Evolutionary conservation across 345 rosid genomes (phyloP), one percentile per base, ranked within the genome.

Genomic region (Clausena lansium): DNA sequence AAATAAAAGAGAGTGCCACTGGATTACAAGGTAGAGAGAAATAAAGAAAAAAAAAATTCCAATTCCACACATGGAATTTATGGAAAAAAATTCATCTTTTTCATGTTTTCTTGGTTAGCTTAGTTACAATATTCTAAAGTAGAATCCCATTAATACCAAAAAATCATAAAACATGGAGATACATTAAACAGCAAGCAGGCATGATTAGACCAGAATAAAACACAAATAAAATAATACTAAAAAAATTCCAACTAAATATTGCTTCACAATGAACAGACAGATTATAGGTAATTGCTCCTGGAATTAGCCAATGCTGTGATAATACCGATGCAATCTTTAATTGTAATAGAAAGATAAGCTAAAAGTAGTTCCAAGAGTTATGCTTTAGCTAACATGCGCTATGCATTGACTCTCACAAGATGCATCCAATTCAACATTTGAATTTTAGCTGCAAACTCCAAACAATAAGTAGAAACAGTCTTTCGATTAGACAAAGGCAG

Each of bases 321-420:
- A 9, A 70, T 22, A 71, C 58, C 41, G 17, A 71, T 50, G 75
- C 62, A 71, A 28, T 9, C 74, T 50, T 24, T 22, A 25, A 54
- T 32, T 32, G 27, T 55, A 71, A 32, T 28, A 33, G 28, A 32
- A 52, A 71, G 6, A 50, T 28, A 30, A 2, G 38, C 36, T 36
- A 70, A 17, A 70, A 70, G n/a, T 70, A 67, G 27, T 36, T n/a
- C 52, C 71, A 67, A 33, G 30, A n/a, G 52, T 67, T 41, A 14
- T 25, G 32, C 19, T 67, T 25, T 20, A 67, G 30, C 5, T 47
- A 25, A 69, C 2, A 11, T 45, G 58, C 20, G 27, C 36, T 15
- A 15, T 17, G 17, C 24, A 50, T 8, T 17, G 13, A 28, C 5
- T 30, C 24, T 52, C 61, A 70, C 62, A 30, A 20, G 25, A 19